Evolutionary conservation across 1,139 yeast genomes (phyloP).

Genomic region (Saccharomyces pastorianus): DNA sequence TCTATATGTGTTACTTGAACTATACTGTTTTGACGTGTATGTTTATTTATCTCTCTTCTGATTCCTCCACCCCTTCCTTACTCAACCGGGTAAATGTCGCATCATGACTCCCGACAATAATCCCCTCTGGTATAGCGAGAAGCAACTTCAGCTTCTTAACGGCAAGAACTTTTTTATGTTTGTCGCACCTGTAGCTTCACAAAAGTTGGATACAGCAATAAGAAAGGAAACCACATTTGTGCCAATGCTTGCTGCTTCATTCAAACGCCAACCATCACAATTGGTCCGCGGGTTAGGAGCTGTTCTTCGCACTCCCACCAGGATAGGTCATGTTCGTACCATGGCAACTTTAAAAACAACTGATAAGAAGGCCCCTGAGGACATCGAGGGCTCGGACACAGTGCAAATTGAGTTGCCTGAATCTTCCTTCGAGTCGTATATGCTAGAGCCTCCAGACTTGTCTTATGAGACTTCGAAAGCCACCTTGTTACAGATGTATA

Average conservation of each 20-base stretch:
- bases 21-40: not conserved
- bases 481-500: conserved; percentile 82
- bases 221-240: not conserved
- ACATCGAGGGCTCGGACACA: conserved; percentile 2
- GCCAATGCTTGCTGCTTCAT: not conserved
- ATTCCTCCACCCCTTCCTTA: not conserved
- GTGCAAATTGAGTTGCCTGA: conserved; percentile 56
- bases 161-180: not conserved
- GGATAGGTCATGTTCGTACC: conserved; percentile 22
- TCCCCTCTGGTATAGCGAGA: not conserved
- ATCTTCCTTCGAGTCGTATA: conserved; percentile 76
- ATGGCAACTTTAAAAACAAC: conserved; percentile 30
- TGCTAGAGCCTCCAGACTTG: conserved; percentile 68
- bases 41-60: not conserved
- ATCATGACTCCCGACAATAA: not conserved
- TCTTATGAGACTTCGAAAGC: conserved; percentile 72
- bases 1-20: not conserved
- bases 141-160: not conserved
- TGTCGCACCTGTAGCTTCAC: not conserved
- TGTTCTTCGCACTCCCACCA: not conserved
- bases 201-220: not conserved
- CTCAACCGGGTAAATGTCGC: not conserved
- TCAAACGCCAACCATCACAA: not conserved
- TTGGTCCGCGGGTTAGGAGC: not conserved
- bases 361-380: not conserved